A percentile compares a stretch with the other conserved stretches of the same genome.
phyloP scores from a whole-genome alignment of 2,329 filamentous ascomycete genomes.

The Apiospora hydei region DNA sequence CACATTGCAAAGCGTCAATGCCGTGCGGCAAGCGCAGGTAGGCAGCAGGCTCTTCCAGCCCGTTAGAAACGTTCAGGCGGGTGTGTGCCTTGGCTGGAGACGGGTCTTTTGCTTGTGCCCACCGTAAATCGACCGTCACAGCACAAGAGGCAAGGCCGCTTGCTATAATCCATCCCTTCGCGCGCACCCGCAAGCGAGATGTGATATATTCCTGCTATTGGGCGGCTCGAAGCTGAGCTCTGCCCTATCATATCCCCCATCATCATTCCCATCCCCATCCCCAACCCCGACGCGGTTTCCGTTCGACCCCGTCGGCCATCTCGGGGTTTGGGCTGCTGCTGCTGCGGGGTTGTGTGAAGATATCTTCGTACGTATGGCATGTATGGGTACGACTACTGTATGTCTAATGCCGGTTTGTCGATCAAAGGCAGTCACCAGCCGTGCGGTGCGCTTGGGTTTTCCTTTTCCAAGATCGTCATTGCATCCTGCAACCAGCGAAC shows the following conservation, averaged over 20 bases:
- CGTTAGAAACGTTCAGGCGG: not conserved
- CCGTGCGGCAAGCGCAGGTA: not conserved
- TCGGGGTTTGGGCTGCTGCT: not conserved
- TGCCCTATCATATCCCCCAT: not conserved
- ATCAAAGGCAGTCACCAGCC: conserved; percentile 1
- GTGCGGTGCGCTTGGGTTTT: conserved; percentile 2
- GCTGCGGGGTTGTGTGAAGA: conserved; percentile 8
- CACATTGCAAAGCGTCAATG: not conserved
- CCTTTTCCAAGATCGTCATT: not conserved
- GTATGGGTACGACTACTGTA: not conserved
- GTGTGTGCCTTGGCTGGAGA: not conserved
- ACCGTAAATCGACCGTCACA: not conserved
- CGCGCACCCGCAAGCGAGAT: conserved; percentile 16
- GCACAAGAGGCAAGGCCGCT: not conserved
- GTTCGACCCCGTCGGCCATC: not conserved
- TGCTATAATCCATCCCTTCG: not conserved
- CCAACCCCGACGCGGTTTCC: not conserved
- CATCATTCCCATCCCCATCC: too few relatives aligned
- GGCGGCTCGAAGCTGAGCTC: not conserved
- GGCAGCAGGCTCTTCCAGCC: not conserved
- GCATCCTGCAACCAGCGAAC: conserved; percentile 10
- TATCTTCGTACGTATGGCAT: not conserved
- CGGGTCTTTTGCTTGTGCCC: not conserved
- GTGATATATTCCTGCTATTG: not conserved
- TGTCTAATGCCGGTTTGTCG: conserved; percentile 14